Evolutionary conservation across 225 moss, liverwort and hornwort species (phyloP).

Genomic region (Polytrichum commune): DNA sequence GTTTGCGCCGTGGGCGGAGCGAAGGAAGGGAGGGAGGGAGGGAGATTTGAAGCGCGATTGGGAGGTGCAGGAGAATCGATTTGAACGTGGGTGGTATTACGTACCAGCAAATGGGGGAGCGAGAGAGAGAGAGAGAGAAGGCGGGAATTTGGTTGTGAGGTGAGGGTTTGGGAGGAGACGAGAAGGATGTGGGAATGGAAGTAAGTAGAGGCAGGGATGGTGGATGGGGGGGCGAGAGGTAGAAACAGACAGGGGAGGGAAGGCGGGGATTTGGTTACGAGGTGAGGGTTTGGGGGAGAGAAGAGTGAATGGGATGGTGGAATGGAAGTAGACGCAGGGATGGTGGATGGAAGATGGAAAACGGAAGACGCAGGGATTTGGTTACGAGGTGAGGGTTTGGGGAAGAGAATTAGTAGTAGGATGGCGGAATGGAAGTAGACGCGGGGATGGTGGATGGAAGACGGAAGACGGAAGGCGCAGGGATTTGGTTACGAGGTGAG

Average conservation of each 20-base stretch:
- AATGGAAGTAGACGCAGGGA: slow-evolving; percentile 43
- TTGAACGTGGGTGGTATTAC: no score
- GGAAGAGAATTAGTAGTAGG: not conserved
- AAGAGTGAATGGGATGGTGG: not conserved
- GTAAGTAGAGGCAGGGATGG: slow-evolving; percentile 24
- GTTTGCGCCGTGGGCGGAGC: no score
- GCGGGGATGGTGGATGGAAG: slow-evolving; percentile 34
- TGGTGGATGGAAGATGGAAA: slow-evolving; percentile 24
- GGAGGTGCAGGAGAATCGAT: no score
- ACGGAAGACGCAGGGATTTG: not conserved
- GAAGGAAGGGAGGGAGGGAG: no score
- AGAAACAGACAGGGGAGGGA: no score
- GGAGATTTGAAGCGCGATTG: no score
- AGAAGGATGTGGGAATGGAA: no score
- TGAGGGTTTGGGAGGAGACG: slow-evolving; percentile 9
- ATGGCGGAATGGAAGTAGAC: slow-evolving; percentile 28
- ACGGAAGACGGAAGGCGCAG: not conserved
- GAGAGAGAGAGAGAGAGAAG: slow-evolving; percentile 2
- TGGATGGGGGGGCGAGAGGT: slow-evolving; percentile 11
- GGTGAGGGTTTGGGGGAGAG: slow-evolving; percentile 8
- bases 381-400: slow-evolving; percentile 12
- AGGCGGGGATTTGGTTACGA: slow-evolving; percentile 6
- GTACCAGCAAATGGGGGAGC: slow-evolving; percentile 6
- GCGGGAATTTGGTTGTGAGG: not conserved
- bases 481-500: slow-evolving; percentile 4